Base-by-base conservation (phyloP, 1,284 basidiomycete genomes). In the Moesziomyces antarcticus region DNA sequence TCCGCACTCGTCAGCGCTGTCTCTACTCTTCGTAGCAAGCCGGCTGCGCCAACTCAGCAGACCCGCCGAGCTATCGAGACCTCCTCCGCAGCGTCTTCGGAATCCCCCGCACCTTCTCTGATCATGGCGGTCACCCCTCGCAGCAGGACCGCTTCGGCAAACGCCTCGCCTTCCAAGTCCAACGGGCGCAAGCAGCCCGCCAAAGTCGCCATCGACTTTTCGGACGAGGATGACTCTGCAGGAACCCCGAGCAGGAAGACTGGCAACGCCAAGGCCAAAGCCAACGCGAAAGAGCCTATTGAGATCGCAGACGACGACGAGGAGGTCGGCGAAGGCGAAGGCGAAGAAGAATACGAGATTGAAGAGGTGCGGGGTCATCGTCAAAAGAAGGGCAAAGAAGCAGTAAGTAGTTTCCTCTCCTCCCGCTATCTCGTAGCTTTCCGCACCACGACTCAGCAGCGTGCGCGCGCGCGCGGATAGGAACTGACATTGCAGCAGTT, bases 281-380 rank as follows among this genome's bases (percentile, higher is more conserved):
- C 5, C 11, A 48, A 48, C 18, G 46, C 21, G 10, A 50, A 50
- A 50, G 33, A 59, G 33, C 30, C 27, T 0, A 30, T 69, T 22
- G 58, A 62, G 37, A n/a, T 60, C 24, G 41, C 40, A 14, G 46
- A 49, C 5, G 56, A 75, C 6, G 61, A 73, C 9, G 47, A 66
- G 0, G 57, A 50, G 2, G 61, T 51, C 3, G 67, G 63, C 7
- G 63, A 66, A 5, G 45, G 24, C 16, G 54, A 50, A 3, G 69
- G 55, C 18, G 65, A 60, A 5, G 63, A 69, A 9, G 74, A 76
- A 21, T 76, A 64, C 55, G 74, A 73, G 49, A 63, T 76, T 37
- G 74, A 76, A 27, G 59, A 40, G 18, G 54, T 76, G 24, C 55
- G 56, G 41, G 33, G 46, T 5, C 74, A 76, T 35, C 62, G 62